These are phyloP conservation scores for Tuber indicum DNA, from an alignment of 495 filamentous ascomycete species.

Conservation along the genomic window DNA sequence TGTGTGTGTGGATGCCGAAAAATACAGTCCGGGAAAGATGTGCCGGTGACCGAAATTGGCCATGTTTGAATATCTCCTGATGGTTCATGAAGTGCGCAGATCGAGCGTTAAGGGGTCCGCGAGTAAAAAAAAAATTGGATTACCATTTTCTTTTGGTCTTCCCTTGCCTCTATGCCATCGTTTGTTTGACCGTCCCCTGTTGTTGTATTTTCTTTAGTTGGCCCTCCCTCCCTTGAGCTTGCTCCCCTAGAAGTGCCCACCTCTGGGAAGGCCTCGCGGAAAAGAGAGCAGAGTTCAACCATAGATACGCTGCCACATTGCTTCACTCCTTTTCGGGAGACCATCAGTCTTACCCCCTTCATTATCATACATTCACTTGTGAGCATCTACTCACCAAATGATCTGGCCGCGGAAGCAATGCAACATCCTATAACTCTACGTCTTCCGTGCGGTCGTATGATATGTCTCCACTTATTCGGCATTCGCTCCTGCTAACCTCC, in stretches of 20 bases:
- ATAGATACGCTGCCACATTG: neutral
- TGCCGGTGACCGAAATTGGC: neutral
- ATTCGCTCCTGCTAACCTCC: neutral
- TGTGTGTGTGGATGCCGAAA: neutral
- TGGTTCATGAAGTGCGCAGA: neutral
- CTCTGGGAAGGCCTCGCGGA: neutral
- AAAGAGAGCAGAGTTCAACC: neutral
- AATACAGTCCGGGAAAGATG: neutral
- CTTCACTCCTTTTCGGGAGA: neutral
- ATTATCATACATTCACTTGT: neutral
- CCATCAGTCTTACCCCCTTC: neutral
- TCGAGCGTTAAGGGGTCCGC: neutral
- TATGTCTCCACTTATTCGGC: neutral
- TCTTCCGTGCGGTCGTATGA: neutral
- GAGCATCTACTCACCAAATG: neutral
- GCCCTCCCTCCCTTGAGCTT: neutral
- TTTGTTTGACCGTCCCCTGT: neutral
- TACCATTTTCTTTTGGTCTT: neutral
- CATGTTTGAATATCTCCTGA: neutral
- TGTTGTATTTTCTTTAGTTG: neutral
- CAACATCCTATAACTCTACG: neutral
- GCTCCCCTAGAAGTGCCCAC: neutral
- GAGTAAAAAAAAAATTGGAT: neutral
- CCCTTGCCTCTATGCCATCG: neutral
- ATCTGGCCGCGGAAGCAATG: neutral